A percentile compares a stretch with the other conserved stretches of the same genome.
These are phyloP conservation scores for Kalaharituber pfeilii DNA, from an alignment of 2,329 filamentous ascomycete species.

Conservation along the genomic window DNA sequence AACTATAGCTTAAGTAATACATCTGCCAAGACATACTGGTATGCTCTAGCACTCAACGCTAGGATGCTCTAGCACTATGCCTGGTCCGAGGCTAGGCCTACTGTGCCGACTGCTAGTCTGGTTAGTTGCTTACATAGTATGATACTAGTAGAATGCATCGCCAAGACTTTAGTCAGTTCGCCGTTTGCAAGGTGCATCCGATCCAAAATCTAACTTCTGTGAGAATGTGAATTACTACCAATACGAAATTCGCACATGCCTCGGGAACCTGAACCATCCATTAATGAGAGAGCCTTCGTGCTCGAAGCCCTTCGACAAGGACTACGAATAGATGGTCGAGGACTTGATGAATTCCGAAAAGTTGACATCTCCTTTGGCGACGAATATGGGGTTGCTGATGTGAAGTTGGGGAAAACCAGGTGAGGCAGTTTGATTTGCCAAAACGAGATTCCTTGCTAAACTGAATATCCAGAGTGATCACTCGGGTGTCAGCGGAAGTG, in stretches of 20 bases:
- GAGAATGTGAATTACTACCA: not conserved
- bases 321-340: conserved; percentile 67
- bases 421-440: conserved; percentile 27
- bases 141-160: no score
- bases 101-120: no score
- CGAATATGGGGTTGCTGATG: conserved; percentile 77
- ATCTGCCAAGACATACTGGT: no score
- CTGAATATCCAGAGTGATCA: conserved; percentile 46
- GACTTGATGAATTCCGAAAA: conserved; percentile 60
- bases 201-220: no score
- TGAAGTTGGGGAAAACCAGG: conserved; percentile 80
- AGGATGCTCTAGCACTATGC: no score
- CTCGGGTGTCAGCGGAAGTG: conserved; percentile 74
- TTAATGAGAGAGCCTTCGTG: conserved; percentile 76
- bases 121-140: no score
- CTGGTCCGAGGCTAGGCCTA: no score
- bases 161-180: no score
- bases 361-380: conserved; percentile 70
- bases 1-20: no score
- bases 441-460: not conserved
- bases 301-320: conserved; percentile 64
- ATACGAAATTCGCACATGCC: conserved; percentile 45
- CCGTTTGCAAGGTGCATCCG: no score
- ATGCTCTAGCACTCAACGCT: no score
- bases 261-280: conserved; percentile 75